Percentiles rank a stretch among this genome's conserved stretches.
Conservation (phyloP, 768 basidiomycete genomes). For the Amanita phalloides region DNA sequence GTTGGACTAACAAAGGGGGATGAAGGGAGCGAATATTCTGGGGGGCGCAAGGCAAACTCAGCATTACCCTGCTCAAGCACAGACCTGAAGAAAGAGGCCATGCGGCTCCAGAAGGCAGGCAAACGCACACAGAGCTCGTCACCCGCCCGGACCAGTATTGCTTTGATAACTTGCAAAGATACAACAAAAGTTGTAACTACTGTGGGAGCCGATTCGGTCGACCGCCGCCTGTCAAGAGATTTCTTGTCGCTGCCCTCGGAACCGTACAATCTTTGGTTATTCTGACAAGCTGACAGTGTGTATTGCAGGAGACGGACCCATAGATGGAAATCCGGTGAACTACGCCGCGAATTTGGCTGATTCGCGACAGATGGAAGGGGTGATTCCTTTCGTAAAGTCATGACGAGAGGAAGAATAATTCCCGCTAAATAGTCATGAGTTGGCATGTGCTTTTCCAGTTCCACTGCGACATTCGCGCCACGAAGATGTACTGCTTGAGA, state of each 20-base stretch:
- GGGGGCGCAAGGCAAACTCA: slow-evolving; percentile 38
- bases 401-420: slow-evolving; percentile 50
- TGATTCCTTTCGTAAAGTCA: slow-evolving; percentile 40
- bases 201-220: slow-evolving; percentile 10
- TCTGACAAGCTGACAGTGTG: slow-evolving; percentile 41
- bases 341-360: slow-evolving; percentile 34
- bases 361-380: slow-evolving; percentile 30
- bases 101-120: slow-evolving; percentile 52
- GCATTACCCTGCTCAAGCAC: slow-evolving; percentile 51
- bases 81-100: slow-evolving; percentile 41
- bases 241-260: slow-evolving; percentile 22
- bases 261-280: slow-evolving; percentile 16
- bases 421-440: slow-evolving; percentile 54
- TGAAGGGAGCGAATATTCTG: slow-evolving; percentile 32
- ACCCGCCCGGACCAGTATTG: slow-evolving; percentile 52
- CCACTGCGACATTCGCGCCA: slow-evolving; percentile 40
- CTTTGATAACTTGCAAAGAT: slow-evolving; percentile 58
- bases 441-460: slow-evolving; percentile 44
- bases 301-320: slow-evolving; percentile 60
- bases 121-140: slow-evolving; percentile 43
- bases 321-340: slow-evolving; percentile 27
- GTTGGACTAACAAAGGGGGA: slow-evolving; percentile 48
- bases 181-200: slow-evolving; percentile 31
- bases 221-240: slow-evolving; percentile 29
- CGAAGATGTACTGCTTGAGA: slow-evolving; percentile 36